A percentile compares a stretch with the other conserved stretches of the same genome.
Conservation (phyloP, 2,329 filamentous ascomycete genomes). For the Ophiocordyceps sinensis region DNA sequence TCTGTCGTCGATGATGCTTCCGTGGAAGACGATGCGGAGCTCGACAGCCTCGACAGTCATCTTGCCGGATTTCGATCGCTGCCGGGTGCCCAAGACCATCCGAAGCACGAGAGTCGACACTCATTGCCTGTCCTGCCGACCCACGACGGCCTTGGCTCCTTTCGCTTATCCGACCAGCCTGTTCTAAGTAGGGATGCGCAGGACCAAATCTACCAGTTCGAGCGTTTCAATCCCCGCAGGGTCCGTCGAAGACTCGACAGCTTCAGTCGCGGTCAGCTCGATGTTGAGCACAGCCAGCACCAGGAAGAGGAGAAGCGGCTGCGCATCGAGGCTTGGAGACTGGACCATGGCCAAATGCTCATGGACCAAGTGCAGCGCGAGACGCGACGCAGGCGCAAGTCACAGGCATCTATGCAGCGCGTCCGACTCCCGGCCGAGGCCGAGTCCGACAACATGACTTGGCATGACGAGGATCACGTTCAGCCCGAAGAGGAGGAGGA, state of each 20-base stretch:
- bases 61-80: slow-evolving; percentile 71
- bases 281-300: slow-evolving; percentile 36
- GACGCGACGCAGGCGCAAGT: slow-evolving; percentile 54
- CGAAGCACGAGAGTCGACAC: slow-evolving; percentile 20
- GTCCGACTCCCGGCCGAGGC: slow-evolving; percentile 13
- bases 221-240: slow-evolving; percentile 64
- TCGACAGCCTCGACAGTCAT: slow-evolving; percentile 88
- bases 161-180: slow-evolving; percentile 45
- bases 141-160: slow-evolving; percentile 85
- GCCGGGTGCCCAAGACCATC: slow-evolving; percentile 16
- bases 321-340: slow-evolving; percentile 80
- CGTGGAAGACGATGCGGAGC: slow-evolving; percentile 56
- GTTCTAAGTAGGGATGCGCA: slow-evolving; percentile 45
- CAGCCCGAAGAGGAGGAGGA: slow-evolving; percentile 38
- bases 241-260: slow-evolving; percentile 39
- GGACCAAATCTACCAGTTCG: slow-evolving; percentile 80
- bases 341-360: slow-evolving; percentile 77
- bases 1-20: slow-evolving; percentile 22
- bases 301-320: slow-evolving; percentile 62
- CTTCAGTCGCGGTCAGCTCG: slow-evolving; percentile 33
- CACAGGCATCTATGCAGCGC: slow-evolving; percentile 31
- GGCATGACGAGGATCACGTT: slow-evolving; percentile 36
- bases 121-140: slow-evolving; percentile 64
- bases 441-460: slow-evolving; percentile 28
- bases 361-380: slow-evolving; percentile 83